Conservation (phyloP, 1,139 yeast genomes). For the Taphrina flavorubra region DNA sequence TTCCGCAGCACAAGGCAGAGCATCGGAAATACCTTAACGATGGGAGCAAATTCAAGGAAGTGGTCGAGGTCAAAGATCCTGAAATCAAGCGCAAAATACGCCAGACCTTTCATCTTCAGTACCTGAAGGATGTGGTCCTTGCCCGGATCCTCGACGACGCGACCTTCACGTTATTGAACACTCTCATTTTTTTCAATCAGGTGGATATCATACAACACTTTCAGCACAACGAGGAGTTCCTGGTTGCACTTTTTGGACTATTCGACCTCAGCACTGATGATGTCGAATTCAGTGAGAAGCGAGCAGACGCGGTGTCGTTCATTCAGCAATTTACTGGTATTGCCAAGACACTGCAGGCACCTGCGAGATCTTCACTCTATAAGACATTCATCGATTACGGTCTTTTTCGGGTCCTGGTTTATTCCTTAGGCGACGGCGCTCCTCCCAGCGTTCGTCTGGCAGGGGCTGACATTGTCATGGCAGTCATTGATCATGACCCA, state of each 20-base stretch:
- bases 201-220: conserved; percentile 71
- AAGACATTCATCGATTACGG: conserved; percentile 70
- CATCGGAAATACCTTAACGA: conserved; percentile 69
- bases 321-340: conserved; percentile 79
- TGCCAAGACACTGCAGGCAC: conserved; percentile 70
- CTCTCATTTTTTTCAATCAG: conserved; percentile 72
- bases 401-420: conserved; percentile 69
- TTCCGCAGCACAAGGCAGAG: conserved; percentile 76
- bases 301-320: conserved; percentile 75
- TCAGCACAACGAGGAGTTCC: conserved; percentile 60
- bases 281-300: conserved; percentile 47
- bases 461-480: conserved; percentile 81
- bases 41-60: conserved; percentile 69
- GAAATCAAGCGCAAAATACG: conserved; percentile 64
- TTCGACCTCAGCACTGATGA: conserved; percentile 32
- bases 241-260: conserved; percentile 62
- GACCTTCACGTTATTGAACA: conserved; percentile 66
- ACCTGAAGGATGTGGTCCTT: conserved; percentile 81
- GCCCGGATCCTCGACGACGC: conserved; percentile 83
- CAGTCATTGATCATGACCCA: conserved; percentile 85
- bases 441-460: conserved; percentile 63
- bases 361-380: conserved; percentile 71
- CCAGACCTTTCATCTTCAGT: conserved; percentile 76
- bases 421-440: conserved; percentile 65
- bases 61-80: conserved; percentile 65